Evolutionary conservation across 2,329 filamentous ascomycete species (phyloP), one percentile per base, ranked within the genome.

Genomic region (Cladosporium sp.): DNA sequence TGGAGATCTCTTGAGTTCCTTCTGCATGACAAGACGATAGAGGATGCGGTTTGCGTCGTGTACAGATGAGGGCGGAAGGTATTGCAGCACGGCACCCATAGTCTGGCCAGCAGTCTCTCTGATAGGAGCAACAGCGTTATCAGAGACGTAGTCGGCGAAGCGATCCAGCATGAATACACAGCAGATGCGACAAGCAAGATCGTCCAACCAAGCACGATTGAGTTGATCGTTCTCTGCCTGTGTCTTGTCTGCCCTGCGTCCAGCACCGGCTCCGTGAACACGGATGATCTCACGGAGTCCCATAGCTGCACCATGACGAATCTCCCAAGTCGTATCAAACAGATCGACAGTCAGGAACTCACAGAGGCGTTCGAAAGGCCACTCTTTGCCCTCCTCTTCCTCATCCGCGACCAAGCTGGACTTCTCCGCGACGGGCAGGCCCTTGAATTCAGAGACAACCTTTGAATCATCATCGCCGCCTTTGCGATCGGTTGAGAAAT

Each of bases 81-180:
- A 91, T 64, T 90, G 91, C 56, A 99, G 78, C 14, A 95, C 85
- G 12, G 93, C 91, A 66, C 93, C 95, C 14, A 99, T 80, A 2
- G 92, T 93, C 75, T 99, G 94, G 47, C 94, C 94, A 40, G 96
- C 90, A 0, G 92, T 96, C 76, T 99, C 94, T 64, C 94, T 84
- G 63, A 99, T 97, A 0, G 94, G 94, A 0, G 94, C 94, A 40
- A 99, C 92, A 0, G 95, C 96, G 55, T 91, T 99, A 73, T 99
- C 94, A 5, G 92, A 96, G 60, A 95, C 94, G 76, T 97, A 99
- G 71, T 99, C 94, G 59, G 92, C 95, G 70, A 99, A 99, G 55
- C 92, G 87, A 75, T 99, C 94, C 15, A 99, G 85, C 87, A 99
- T 97, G 68, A 99, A 88, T 55, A 99, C 92, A 71, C 90, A 96